Conservation (phyloP, 202 grass and related monocot species). For the Brachypodium distachyon region DNA sequence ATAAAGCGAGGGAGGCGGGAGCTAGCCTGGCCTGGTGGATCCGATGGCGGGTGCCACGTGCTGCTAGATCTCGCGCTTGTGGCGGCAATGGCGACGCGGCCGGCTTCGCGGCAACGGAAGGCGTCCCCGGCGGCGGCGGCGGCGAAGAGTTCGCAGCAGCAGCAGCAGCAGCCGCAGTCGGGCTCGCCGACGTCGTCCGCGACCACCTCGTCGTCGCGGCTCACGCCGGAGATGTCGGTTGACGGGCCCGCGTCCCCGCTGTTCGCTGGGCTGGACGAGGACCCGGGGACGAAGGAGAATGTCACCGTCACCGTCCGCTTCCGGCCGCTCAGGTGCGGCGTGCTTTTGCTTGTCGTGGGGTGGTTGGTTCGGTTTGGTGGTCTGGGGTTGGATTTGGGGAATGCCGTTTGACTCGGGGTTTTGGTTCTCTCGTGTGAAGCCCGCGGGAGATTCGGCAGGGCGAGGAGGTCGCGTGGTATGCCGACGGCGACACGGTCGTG, state of each 20-base stretch:
- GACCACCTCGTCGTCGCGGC: slow-evolving; percentile 65
- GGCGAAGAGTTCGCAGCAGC: slow-evolving; percentile 13
- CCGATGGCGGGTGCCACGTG: slow-evolving; percentile 33
- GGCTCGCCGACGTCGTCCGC: slow-evolving; percentile 74
- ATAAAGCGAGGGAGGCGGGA: slow-evolving; percentile 26
- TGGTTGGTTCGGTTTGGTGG: not conserved
- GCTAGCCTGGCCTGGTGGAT: slow-evolving; percentile 37
- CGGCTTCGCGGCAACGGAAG: slow-evolving; percentile 50
- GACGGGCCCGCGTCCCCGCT: slow-evolving; percentile 53
- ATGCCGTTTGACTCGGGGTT: slow-evolving; percentile 25
- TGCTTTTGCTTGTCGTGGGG: not conserved
- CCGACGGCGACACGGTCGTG: slow-evolving; percentile 87
- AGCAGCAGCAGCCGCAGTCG: slow-evolving; percentile 13
- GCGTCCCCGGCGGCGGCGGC: slow-evolving; percentile 13
- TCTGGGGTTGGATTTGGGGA: slow-evolving; percentile 25
- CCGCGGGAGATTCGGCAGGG: slow-evolving; percentile 94
- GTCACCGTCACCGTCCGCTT: slow-evolving; percentile 96
- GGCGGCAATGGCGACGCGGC: slow-evolving; percentile 61
- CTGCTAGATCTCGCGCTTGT: slow-evolving; percentile 43
- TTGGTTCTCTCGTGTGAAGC: slow-evolving; percentile 36
- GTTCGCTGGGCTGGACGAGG: slow-evolving; percentile 36
- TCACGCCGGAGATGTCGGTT: slow-evolving; percentile 59
- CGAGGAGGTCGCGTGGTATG: slow-evolving; percentile 97
- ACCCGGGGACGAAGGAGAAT: slow-evolving; percentile 71
- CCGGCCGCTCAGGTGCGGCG: slow-evolving; percentile 77